Conservation (phyloP, 495 filamentous ascomycete species). For the Coniosporium apollinis region DNA sequence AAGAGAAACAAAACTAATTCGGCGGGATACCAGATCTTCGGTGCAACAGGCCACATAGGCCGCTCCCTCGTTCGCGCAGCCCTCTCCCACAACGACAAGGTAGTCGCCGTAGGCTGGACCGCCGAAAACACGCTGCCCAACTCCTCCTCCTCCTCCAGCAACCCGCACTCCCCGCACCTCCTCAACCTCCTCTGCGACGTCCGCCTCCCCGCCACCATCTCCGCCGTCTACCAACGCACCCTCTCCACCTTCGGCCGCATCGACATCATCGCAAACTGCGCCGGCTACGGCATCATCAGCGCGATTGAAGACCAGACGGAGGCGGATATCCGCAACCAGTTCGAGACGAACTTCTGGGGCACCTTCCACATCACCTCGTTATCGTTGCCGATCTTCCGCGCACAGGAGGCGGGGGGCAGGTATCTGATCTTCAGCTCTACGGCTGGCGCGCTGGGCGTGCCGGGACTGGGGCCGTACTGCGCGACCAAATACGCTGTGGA, state of each 20-base stretch:
- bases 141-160: constrained; percentile 52
- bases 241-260: constrained; percentile 62
- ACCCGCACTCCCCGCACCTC: constrained; percentile 53
- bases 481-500: constrained; percentile 95
- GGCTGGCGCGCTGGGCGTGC: constrained; percentile 74
- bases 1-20: too few relatives aligned
- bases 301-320: constrained; percentile 95
- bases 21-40: constrained; percentile 62
- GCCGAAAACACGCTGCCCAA: constrained; percentile 58
- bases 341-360: constrained; percentile 93
- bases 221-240: constrained; percentile 47
- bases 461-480: constrained; percentile 83
- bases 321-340: constrained; percentile 85
- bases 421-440: constrained; percentile 93
- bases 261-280: constrained; percentile 84
- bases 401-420: constrained; percentile 44
- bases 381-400: constrained; percentile 77
- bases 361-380: constrained; percentile 83
- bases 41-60: constrained; percentile 90
- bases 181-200: constrained; percentile 80
- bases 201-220: constrained; percentile 60
- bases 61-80: constrained; percentile 70
- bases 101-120: constrained; percentile 73
- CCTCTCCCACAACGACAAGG: constrained; percentile 69
- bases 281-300: constrained; percentile 71